These are phyloP conservation scores for Otatea glauca DNA, from an alignment of 176 grass and related monocot species.

Conservation along the genomic window DNA sequence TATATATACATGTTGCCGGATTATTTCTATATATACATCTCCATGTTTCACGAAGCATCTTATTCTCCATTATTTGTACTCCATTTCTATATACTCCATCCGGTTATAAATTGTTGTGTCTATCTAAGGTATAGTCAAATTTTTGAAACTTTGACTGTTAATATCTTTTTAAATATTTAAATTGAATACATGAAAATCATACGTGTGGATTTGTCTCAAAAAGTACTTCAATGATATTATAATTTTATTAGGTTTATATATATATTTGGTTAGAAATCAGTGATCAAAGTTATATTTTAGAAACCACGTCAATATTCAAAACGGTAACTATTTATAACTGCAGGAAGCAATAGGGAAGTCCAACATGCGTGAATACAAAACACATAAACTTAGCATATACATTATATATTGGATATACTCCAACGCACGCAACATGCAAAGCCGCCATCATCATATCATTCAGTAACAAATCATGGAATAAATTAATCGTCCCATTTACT, in stretches of 20 bases:
- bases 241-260: too few species aligned
- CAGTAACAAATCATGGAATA: neutral
- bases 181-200: too few species aligned
- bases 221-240: too few species aligned
- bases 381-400: neutral
- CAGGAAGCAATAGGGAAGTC: neutral
- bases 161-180: too few species aligned
- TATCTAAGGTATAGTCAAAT: too few species aligned
- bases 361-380: neutral
- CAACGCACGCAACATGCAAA: neutral
- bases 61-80: slow-evolving; percentile 19
- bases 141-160: too few species aligned
- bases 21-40: neutral
- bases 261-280: too few species aligned
- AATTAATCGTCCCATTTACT: neutral
- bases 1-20: neutral
- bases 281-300: too few species aligned
- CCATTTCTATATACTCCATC: neutral
- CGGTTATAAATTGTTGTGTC: too few species aligned
- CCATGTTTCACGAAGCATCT: neutral
- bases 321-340: too few species aligned
- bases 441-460: neutral
- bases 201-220: too few species aligned
- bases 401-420: neutral
- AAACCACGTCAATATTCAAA: too few species aligned